A percentile compares a stretch with the other conserved stretches of the same genome.
phyloP scores from a whole-genome alignment of 768 basidiomycete genomes.

The Collybia sp. region DNA sequence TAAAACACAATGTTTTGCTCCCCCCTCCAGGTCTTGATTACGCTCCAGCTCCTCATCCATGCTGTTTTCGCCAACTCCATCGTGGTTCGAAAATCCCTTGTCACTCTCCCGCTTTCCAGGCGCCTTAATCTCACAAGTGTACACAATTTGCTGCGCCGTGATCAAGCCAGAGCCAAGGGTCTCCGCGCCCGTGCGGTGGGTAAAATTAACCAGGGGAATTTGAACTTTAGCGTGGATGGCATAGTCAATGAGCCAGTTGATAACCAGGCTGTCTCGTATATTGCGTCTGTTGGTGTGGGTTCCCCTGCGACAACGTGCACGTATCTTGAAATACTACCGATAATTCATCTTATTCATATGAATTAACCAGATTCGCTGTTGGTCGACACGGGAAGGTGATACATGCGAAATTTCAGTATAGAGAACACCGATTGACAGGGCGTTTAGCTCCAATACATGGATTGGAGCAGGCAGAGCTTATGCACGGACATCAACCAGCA shows the following conservation, averaged over 20 bases:
- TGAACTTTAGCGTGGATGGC: slow-evolving; percentile 19
- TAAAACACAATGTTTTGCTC: slow-evolving; percentile 28
- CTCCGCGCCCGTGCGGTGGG: slow-evolving; percentile 35
- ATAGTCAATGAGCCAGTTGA: slow-evolving; percentile 36
- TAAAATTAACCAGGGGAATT: slow-evolving; percentile 15
- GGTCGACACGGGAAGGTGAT: slow-evolving; percentile 26
- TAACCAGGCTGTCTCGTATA: slow-evolving; percentile 48
- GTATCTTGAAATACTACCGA: slow-evolving; percentile 58
- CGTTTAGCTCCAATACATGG: slow-evolving; percentile 26
- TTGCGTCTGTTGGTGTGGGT: slow-evolving; percentile 46
- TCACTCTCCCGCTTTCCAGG: slow-evolving; percentile 52
- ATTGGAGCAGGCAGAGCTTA: slow-evolving; percentile 47
- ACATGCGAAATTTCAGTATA: slow-evolving; percentile 8
- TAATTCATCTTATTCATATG: slow-evolving; percentile 9
- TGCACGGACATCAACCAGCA: slow-evolving; percentile 39
- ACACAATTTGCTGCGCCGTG: slow-evolving; percentile 43
- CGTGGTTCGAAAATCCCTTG: slow-evolving; percentile 31
- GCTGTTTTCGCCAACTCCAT: slow-evolving; percentile 41
- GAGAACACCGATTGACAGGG: not conserved
- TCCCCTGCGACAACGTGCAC: slow-evolving; percentile 42
- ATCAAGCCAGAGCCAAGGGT: slow-evolving; percentile 43
- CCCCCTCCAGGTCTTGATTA: slow-evolving; percentile 30
- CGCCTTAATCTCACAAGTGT: slow-evolving; percentile 46
- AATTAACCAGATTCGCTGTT: not conserved
- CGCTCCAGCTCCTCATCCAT: slow-evolving; percentile 36